These are phyloP conservation scores for Pleoardoris graminearum DNA, from an alignment of 2,329 filamentous ascomycete genomes.

Conservation along the genomic window DNA sequence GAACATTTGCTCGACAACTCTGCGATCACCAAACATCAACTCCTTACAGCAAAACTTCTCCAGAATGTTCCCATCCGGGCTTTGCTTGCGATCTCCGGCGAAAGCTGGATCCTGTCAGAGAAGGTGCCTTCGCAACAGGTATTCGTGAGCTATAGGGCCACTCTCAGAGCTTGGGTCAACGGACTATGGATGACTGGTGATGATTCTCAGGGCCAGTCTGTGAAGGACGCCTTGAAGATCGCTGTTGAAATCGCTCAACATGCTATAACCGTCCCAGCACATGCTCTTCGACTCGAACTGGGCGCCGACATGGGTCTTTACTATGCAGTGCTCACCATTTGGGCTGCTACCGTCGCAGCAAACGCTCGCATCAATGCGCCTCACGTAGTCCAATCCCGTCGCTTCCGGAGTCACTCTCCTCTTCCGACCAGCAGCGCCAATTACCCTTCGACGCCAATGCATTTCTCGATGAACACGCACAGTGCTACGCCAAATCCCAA, in stretches of 20 bases:
- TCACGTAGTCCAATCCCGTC: constrained; percentile 13
- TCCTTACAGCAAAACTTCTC: constrained; percentile 45
- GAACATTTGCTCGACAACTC: constrained; percentile 33
- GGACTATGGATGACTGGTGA: constrained; percentile 28
- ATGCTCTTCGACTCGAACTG: constrained; percentile 23
- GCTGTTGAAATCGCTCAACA: constrained; percentile 34
- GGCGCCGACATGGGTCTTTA: constrained; percentile 43
- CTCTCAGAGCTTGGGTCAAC: constrained; percentile 43
- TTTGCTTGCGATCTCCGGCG: constrained; percentile 49
- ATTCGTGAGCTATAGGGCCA: constrained; percentile 37
- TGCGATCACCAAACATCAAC: constrained; percentile 28
- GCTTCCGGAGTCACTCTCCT: constrained; percentile 25
- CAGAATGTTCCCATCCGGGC: constrained; percentile 47
- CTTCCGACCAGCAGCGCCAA: constrained; percentile 13
- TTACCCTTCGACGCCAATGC: constrained; percentile 10
- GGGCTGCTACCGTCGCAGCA: constrained; percentile 38
- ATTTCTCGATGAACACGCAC: constrained; percentile 9
- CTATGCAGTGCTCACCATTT: constrained; percentile 41
- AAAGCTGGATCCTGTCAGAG: constrained; percentile 51
- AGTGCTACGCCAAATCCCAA: constrained; percentile 13
- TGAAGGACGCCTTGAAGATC: constrained; percentile 31
- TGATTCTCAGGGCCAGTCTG: constrained; percentile 15
- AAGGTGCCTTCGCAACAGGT: constrained; percentile 43
- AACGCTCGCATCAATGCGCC: constrained; percentile 20
- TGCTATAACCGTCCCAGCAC: constrained; percentile 23